phyloP scores from a whole-genome alignment of 2,329 filamentous ascomycete species.

The Colletotrichum noveboracense region DNA sequence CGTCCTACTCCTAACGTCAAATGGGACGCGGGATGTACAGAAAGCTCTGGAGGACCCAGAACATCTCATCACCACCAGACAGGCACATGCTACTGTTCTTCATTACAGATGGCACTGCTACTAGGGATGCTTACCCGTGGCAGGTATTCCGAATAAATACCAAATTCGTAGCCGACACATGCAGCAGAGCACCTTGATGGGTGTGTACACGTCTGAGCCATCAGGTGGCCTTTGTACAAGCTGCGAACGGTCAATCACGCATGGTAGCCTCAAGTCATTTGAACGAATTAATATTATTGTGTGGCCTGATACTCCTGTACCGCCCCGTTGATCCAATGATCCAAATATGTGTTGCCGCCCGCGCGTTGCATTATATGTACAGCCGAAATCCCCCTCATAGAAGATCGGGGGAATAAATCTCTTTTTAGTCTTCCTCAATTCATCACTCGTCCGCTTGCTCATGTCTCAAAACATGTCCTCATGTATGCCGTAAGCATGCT shows the following conservation, averaged over 20 bases:
- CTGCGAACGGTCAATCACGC: not conserved
- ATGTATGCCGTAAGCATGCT: not conserved
- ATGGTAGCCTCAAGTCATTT: not conserved
- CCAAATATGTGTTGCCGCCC: not conserved
- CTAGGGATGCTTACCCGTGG: not conserved
- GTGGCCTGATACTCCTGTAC: not conserved
- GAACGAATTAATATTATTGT: slow-evolving; percentile 10
- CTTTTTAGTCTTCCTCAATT: not conserved
- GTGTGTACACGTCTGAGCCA: not conserved
- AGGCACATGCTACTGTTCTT: not conserved
- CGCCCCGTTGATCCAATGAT: slow-evolving; percentile 15
- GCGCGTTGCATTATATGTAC: slow-evolving; percentile 1
- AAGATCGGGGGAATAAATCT: not conserved
- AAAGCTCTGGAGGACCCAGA: not conserved
- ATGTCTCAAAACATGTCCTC: slow-evolving; percentile 1
- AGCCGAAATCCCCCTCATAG: not conserved
- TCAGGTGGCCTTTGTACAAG: not conserved
- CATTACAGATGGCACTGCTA: not conserved
- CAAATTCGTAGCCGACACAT: not conserved
- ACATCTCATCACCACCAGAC: not conserved
- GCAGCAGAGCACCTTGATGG: not conserved
- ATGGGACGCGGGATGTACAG: not conserved
- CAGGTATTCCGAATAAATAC: not conserved
- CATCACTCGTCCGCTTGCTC: slow-evolving; percentile 5
- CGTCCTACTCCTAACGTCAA: not conserved